A percentile compares a stretch with the other conserved stretches of the same genome.
Conservation (phyloP, 257 asterid species). For the Plantago elongata region DNA sequence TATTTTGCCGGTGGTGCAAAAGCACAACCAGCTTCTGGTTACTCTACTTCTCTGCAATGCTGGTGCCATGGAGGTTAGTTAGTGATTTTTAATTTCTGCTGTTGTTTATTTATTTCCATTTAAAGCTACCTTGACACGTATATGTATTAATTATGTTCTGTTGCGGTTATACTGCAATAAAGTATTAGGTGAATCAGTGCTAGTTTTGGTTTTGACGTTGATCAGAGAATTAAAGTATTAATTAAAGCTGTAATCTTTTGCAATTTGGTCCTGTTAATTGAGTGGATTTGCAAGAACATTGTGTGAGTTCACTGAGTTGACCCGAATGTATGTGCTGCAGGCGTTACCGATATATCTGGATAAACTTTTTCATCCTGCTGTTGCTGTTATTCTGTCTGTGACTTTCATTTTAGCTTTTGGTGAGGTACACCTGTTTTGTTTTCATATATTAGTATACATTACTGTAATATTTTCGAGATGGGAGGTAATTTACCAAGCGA, state of each 20-base stretch:
- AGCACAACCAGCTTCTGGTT: slow-evolving; percentile 99
- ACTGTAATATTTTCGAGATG: background rate
- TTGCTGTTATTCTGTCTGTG: slow-evolving; percentile 89
- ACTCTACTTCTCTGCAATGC: slow-evolving; percentile 89
- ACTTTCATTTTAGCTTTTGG: slow-evolving; percentile 96
- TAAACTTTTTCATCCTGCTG: slow-evolving; percentile 81
- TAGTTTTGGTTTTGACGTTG: too few relatives aligned
- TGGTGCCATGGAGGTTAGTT: slow-evolving; percentile 89
- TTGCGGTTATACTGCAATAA: background rate
- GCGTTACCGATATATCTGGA: slow-evolving; percentile 94
- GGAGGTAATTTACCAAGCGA: slow-evolving; percentile 1
- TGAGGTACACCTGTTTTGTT: slow-evolving; percentile 56
- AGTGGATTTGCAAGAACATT: too few relatives aligned
- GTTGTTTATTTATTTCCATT: background rate
- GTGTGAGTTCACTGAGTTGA: background rate
- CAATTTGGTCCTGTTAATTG: too few relatives aligned
- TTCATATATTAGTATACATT: background rate
- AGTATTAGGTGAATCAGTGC: too few relatives aligned
- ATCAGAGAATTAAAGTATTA: too few relatives aligned
- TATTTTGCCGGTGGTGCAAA: slow-evolving; percentile 86
- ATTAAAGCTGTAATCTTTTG: too few relatives aligned
- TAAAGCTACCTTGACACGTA: too few relatives aligned
- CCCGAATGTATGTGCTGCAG: slow-evolving; percentile 34
- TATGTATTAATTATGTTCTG: background rate
- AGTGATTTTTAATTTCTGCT: background rate